These are phyloP conservation scores for Uromyces viciae-fabae DNA, from an alignment of 1,284 basidiomycete genomes.

Conservation along the genomic window DNA sequence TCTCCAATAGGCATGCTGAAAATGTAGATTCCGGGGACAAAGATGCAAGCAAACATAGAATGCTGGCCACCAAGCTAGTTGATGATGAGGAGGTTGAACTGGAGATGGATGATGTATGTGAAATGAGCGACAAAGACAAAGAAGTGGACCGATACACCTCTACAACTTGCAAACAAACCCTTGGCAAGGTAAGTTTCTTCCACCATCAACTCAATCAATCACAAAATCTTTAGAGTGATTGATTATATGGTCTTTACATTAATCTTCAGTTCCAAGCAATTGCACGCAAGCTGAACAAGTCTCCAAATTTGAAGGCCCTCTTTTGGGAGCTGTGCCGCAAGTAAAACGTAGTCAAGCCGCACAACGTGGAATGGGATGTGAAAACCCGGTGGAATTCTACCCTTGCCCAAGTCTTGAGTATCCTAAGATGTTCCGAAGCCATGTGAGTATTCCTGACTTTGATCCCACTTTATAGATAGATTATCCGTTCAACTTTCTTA, in stretches of 20 bases:
- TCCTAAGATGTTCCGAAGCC: neutral
- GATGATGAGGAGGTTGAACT: neutral
- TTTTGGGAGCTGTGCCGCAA: neutral
- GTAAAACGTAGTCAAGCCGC: neutral
- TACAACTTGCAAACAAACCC: neutral
- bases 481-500: neutral
- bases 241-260: too few species aligned
- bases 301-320: neutral
- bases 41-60: too few species aligned
- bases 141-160: slow-evolving; percentile 3
- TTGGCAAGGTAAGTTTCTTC: slow-evolving; percentile 7
- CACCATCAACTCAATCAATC: too few species aligned
- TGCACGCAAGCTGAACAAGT: neutral
- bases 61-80: neutral
- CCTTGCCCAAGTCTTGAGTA: neutral
- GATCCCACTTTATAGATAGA: neutral
- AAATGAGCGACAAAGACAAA: neutral
- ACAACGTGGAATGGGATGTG: neutral
- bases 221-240: too few species aligned
- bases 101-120: neutral
- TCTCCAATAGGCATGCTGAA: neutral
- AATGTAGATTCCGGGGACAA: neutral
- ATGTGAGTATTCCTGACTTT: neutral
- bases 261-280: neutral
- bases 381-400: slow-evolving; percentile 1